Evolutionary conservation across 805 yeast species (phyloP), one percentile per base, ranked within the genome.

Genomic region (Pichia nanzhaoensis): DNA sequence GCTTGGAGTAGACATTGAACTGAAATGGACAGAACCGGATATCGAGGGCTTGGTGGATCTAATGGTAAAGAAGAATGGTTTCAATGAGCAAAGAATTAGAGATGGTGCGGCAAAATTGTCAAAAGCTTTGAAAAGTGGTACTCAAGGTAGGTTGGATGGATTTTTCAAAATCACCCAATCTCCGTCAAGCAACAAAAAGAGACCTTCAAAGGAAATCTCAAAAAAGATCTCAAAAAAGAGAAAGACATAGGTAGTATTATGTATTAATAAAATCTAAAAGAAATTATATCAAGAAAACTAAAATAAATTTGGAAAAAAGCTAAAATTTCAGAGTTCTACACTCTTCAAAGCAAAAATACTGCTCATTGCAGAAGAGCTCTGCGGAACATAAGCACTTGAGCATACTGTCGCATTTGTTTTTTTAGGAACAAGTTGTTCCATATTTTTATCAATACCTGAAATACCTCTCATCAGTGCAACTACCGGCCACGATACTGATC

Each of bases 11-110:
- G 82, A 80, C 1, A 68, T 87, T 9, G 76, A 76, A 2, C 60
- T 93, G 56, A 88, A 89, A 61, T 93, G 98, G 98, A 65, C 61
- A 3, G 90, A 84, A 48, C 99, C 99, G 1, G 84, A 93, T 57
- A 77, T 82, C 37, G 91, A 85, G 7, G 96, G 86, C 1, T 70
- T 93, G 43, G 71, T 90, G 17, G 78, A 88, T 35, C 91, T 77
- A 55, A 77, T 93, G 81, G 95, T 88, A 30, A 77, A 72, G 42
- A 84, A 88, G 48, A 90, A 91, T 60, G 96, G 96, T 0, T 93
- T 93, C 64, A 84, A 82, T 51, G 99, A 93, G 59, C 97, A 91
- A 41, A 75, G 99, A 60, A 87, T 93, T 16, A 78, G 81, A 54
- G 75, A 83, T 47, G 99, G 97, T 33, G 90, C 90, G 5, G 86